Conservation (phyloP, 179 eudicot genomes). For the Nepenthes alata region DNA sequence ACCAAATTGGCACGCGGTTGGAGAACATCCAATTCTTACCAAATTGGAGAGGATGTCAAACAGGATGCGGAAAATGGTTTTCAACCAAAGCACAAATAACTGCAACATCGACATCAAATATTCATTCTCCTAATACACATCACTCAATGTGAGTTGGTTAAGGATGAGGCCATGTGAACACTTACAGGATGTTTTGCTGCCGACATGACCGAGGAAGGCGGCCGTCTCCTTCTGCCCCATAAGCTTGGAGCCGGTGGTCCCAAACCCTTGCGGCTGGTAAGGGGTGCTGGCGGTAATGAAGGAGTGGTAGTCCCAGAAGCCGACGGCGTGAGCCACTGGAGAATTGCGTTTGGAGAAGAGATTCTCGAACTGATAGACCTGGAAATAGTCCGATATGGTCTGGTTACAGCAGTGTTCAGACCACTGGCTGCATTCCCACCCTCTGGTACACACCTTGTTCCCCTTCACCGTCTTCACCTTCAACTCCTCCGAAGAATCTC, state of each 20-base stretch:
- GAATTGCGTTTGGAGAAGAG: slow-evolving; percentile 59
- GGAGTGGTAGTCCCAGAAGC: slow-evolving; percentile 71
- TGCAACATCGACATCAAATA: no score
- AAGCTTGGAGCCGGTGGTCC: slow-evolving; percentile 61
- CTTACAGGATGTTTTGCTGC: slow-evolving; percentile 80
- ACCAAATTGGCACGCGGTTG: no score
- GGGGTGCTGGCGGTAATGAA: slow-evolving; percentile 46
- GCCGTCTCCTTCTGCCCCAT: slow-evolving; percentile 57
- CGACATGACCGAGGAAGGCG: slow-evolving; percentile 75
- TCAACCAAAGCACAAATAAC: no score
- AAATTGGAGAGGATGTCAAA: no score
- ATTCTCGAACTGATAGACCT: slow-evolving; percentile 64
- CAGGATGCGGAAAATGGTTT: no score
- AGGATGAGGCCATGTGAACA: background rate
- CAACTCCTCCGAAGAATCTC: slow-evolving; percentile 22
- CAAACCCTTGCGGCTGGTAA: slow-evolving; percentile 66
- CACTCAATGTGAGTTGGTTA: background rate
- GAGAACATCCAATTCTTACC: no score
- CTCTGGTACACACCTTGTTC: slow-evolving; percentile 45
- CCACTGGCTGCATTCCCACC: slow-evolving; percentile 60
- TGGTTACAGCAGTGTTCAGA: slow-evolving; percentile 57
- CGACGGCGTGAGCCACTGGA: slow-evolving; percentile 69
- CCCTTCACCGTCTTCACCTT: slow-evolving; percentile 44
- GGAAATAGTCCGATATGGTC: slow-evolving; percentile 65
- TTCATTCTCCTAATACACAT: no score